Percentiles rank a stretch among this genome's conserved stretches.
Conservation (phyloP, 305 asterid species). For the Solanum hybrid region DNA sequence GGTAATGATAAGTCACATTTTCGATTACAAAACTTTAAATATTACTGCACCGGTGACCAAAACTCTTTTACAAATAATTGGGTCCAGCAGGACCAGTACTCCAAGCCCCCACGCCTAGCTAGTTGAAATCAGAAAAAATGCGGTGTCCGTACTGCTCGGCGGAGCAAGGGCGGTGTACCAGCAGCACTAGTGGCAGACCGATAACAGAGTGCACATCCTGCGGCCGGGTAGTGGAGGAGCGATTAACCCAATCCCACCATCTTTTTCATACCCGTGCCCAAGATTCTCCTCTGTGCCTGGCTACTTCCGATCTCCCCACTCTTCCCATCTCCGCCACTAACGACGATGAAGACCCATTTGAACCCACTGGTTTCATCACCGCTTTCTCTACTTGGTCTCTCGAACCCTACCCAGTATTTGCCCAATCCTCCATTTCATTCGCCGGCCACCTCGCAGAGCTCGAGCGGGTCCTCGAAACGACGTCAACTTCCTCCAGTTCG, state of each 20-base stretch:
- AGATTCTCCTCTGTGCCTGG: slow-evolving; percentile 79
- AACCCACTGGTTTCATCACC: slow-evolving; percentile 79
- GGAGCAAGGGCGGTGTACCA: slow-evolving; percentile 66
- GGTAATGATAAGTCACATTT: neutral
- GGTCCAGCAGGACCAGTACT: neutral
- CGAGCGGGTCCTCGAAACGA: slow-evolving; percentile 82
- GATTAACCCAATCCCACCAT: slow-evolving; percentile 79
- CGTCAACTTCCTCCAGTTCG: slow-evolving; percentile 43
- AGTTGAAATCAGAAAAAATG: slow-evolving; percentile 30
- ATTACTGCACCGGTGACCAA: neutral
- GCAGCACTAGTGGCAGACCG: slow-evolving; percentile 53
- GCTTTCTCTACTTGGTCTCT: slow-evolving; percentile 98
- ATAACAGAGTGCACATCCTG: slow-evolving; percentile 80
- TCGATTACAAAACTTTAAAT: neutral
- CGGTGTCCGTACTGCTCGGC: slow-evolving; percentile 89
- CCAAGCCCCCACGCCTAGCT: neutral
- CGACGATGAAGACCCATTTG: slow-evolving; percentile 82
- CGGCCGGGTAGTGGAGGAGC: slow-evolving; percentile 85
- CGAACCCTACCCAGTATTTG: slow-evolving; percentile 74
- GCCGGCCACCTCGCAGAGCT: slow-evolving; percentile 92
- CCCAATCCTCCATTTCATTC: slow-evolving; percentile 64
- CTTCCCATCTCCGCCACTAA: slow-evolving; percentile 22
- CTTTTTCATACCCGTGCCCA: slow-evolving; percentile 94
- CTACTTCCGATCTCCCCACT: slow-evolving; percentile 84
- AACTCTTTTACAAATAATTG: neutral